phyloP scores from a whole-genome alignment of 2,329 filamentous ascomycete species.

The Bretziella fagacearum region DNA sequence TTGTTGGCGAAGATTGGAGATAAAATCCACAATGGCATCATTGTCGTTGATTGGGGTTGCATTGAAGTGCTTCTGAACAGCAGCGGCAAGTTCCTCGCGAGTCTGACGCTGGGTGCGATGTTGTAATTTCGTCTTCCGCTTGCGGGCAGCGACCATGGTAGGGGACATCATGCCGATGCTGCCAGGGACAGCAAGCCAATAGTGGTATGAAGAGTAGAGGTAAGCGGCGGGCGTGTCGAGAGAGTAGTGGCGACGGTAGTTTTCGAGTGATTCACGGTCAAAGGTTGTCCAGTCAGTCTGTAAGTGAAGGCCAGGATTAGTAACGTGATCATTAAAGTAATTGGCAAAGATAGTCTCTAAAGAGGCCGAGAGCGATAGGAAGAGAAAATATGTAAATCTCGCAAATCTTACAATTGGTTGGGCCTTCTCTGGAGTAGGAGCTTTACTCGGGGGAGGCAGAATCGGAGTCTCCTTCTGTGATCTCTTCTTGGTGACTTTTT shows the following conservation, averaged over 20 bases:
- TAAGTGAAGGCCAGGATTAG: slow-evolving; percentile 12
- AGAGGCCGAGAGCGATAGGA: background rate
- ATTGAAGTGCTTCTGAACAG: slow-evolving; percentile 72
- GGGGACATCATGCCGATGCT: slow-evolving; percentile 57
- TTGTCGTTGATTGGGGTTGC: slow-evolving; percentile 62
- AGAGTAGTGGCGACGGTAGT: slow-evolving; percentile 57
- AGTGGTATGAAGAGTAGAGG: slow-evolving; percentile 39
- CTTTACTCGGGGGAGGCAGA: slow-evolving; percentile 11
- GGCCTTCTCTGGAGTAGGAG: slow-evolving; percentile 10
- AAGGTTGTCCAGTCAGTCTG: slow-evolving; percentile 52
- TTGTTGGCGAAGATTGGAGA: slow-evolving; percentile 44
- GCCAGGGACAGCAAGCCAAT: slow-evolving; percentile 41
- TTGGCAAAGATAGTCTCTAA: background rate
- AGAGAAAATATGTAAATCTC: background rate
- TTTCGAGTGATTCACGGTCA: slow-evolving; percentile 50
- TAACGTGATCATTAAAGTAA: background rate
- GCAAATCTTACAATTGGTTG: slow-evolving; percentile 12
- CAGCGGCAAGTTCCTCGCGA: slow-evolving; percentile 54
- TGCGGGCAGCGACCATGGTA: slow-evolving; percentile 44
- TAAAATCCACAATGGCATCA: slow-evolving; percentile 64
- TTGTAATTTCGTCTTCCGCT: slow-evolving; percentile 37
- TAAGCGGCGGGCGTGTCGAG: slow-evolving; percentile 57
- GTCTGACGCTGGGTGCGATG: slow-evolving; percentile 33
- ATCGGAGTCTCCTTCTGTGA: slow-evolving; percentile 21
- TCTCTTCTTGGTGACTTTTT: slow-evolving; percentile 28